Base-by-base conservation (phyloP, 257 asterid species). In the Salvia splendens region DNA sequence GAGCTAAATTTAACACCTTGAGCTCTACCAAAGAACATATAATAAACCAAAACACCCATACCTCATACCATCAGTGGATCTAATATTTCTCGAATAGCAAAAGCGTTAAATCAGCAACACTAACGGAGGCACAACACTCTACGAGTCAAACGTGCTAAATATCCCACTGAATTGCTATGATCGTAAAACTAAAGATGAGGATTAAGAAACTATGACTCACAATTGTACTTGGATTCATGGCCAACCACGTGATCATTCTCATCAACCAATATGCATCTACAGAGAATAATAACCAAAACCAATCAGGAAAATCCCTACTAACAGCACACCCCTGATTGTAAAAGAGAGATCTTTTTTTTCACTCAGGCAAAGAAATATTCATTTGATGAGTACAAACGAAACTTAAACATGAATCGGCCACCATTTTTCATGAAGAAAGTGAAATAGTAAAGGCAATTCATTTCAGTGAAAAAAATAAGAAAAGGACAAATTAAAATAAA, bases 201-300 rank as follows among this genome's bases (percentile, higher is more conserved):
- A 7, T 40, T 47, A 36, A 11, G 30, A 68, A 70, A 51, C 7
- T 40, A 46, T 33, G 16, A 76, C 96, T 87, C 83, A 92, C 98
- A 92, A 12, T 92, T 92, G 83, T 92, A 92, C 72, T 92, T 92
- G 75, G 89, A 80, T 52, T 92, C 98, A 69, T 92, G 98, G 49
- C 98, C 98, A 56, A 87, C 84, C 41, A 92, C 98, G n/a, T 33
- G 72, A 63, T 92, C 98, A 73, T 84, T 84, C 81, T 85, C 95
- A 72, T 89, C 96, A 68, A 92, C 98, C 95, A 92, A 81, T 71
- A 92, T 89, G 77, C 98, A 92, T 75, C 98, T 92, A 89, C 76
- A 74, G 48, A 77, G 28, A 52, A 52, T 24, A 24, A 5, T 12
- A 53, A 38, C n/a, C 28, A 64, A 33, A 70, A 38, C 50, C 38